These are phyloP conservation scores for Mycena venus DNA, from an alignment of 768 basidiomycete genomes.

Conservation along the genomic window DNA sequence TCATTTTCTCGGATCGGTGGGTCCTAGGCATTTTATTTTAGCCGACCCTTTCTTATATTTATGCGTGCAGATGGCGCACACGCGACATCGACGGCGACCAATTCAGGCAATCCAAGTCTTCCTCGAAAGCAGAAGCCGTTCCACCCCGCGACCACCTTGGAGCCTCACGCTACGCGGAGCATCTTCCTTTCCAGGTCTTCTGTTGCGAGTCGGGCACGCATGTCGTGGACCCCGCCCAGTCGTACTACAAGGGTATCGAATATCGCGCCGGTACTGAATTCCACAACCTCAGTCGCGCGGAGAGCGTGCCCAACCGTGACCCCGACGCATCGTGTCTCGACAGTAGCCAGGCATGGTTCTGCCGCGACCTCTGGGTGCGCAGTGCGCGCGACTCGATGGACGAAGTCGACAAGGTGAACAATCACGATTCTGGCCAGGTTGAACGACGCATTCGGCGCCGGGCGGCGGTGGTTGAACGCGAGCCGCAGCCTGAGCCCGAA, in stretches of 20 bases:
- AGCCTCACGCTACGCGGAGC: constrained; percentile 86
- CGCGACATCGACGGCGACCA: constrained; percentile 98
- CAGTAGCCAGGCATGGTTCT: constrained; percentile 98
- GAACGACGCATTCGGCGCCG: constrained; percentile 10
- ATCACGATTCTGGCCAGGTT: constrained; percentile 27
- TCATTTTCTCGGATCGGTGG: constrained; percentile 97
- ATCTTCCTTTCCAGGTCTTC: constrained; percentile 98
- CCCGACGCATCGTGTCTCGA: constrained; percentile 93
- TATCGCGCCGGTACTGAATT: constrained; percentile 89
- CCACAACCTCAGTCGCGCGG: constrained; percentile 80
- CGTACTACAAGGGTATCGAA: constrained; percentile 90
- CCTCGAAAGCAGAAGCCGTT: constrained; percentile 89
- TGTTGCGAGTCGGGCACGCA: constrained; percentile 99
- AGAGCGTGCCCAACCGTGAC: constrained; percentile 69
- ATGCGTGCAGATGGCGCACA: constrained; percentile 85
- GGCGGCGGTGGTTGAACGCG: constrained; percentile 45
- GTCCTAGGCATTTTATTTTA: constrained; percentile 38
- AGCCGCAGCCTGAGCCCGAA: constrained; percentile 42
- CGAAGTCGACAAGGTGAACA: constrained; percentile 63
- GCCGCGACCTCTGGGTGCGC: constrained; percentile 95
- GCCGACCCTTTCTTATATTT: not conserved
- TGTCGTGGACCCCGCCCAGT: constrained; percentile 94
- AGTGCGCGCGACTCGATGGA: constrained; percentile 84
- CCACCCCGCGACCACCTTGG: constrained; percentile 92
- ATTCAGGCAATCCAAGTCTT: constrained; percentile 96